Evolutionary conservation across 1,284 basidiomycete species (phyloP), one percentile per base, ranked within the genome.

Genomic region (Papiliotrema flavescens): DNA sequence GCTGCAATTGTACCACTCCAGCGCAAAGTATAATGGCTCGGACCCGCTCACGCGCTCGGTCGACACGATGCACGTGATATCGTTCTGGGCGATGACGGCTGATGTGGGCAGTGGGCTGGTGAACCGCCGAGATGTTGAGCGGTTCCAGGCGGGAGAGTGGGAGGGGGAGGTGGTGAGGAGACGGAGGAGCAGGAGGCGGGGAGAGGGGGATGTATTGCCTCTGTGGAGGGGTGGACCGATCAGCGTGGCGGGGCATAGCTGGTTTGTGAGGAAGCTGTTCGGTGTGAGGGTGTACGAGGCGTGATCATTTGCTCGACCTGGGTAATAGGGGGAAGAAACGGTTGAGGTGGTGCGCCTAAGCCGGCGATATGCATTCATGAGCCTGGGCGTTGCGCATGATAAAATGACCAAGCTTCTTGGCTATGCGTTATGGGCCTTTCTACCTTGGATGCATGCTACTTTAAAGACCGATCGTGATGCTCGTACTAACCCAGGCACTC

Each of bases 161-260:
- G 43, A 22, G 4, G 47, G 42, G n/a, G 41, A 26, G 2, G 47
- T 59, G 3, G 54, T 41, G 9, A 23, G 44, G 40, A 53, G 57
- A 28, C 37, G 57, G 19, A 43, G 37, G 47, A 52, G 51, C 40
- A 43, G 57, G 42, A 8, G 49, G 28, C 39, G 44, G 7, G 54
- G 45, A 2, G 43, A 49, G 19, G 47, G 48, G 4, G 54, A 59
- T 36, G 47, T 55, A 17, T 41, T 59, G 44, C 57, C 57, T 2
- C 51, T 59, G 32, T 59, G 51, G 47, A 45, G 57, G 23, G 57
- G 57, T 36, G 57, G 57, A 13, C 57, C 57, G 20, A 53, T 59
- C 36, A 41, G 47, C 19, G 57, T 56, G 2, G 47, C 36, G n/a
- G 46, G 40, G 4, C 57, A 59, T 19, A 59, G 57, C 40, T 59